These are phyloP conservation scores for Beta vulgaris DNA, from an alignment of 148 eudicot genomes.

Conservation along the genomic window DNA sequence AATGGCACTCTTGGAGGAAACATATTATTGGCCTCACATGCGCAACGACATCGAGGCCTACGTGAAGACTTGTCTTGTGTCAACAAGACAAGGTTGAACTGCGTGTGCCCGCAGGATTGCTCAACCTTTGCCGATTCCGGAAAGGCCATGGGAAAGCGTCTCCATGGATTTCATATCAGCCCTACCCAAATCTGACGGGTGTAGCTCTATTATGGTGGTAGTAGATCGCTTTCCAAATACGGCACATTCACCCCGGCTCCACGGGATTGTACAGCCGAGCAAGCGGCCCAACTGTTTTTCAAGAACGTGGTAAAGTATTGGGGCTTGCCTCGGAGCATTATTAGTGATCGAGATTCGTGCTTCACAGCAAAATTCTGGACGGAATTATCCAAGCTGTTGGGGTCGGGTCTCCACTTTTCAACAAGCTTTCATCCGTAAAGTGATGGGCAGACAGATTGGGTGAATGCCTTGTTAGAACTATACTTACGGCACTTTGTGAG, in stretches of 20 bases:
- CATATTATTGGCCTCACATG: too few species aligned
- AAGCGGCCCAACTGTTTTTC: not conserved
- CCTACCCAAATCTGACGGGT: not conserved
- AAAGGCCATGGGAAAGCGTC: too few species aligned
- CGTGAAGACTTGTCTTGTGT: too few species aligned
- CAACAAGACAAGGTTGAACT: too few species aligned
- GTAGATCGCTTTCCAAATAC: not conserved
- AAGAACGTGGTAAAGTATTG: not conserved
- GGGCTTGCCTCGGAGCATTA: not conserved
- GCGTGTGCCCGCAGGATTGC: too few species aligned
- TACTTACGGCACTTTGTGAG: slow-evolving; percentile 2
- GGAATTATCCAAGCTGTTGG: slow-evolving; percentile 3
- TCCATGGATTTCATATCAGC: too few species aligned
- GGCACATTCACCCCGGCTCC: slow-evolving; percentile 1
- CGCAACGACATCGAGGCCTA: too few species aligned
- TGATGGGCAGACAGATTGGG: slow-evolving; percentile 2
- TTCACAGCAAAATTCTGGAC: slow-evolving; percentile 9
- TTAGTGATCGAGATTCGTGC: not conserved
- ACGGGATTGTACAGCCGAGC: not conserved
- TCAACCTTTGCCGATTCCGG: too few species aligned
- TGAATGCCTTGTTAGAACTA: slow-evolving; percentile 2
- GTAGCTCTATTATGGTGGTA: not conserved
- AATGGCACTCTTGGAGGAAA: too few species aligned
- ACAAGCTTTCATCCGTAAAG: slow-evolving; percentile 9
- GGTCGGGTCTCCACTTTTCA: not conserved